Evolutionary conservation across 1,284 basidiomycete species (phyloP).

Genomic region (Ganoderma leucocontextum): DNA sequence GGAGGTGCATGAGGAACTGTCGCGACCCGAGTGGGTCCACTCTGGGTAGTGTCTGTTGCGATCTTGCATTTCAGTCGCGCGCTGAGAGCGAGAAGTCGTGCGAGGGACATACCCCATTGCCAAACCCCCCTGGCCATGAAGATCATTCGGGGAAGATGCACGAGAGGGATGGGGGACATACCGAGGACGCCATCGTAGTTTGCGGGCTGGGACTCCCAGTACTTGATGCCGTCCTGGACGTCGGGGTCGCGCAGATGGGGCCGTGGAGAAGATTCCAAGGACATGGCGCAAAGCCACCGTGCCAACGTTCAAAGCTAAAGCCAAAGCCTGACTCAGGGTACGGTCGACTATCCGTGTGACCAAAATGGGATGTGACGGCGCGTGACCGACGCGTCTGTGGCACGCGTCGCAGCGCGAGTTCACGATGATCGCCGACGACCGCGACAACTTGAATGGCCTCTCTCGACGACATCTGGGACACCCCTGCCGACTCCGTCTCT

Average conservation of each 20-base stretch:
- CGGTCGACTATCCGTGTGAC: slow-evolving; percentile 18
- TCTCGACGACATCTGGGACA: slow-evolving; percentile 55
- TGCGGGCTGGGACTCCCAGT: slow-evolving; percentile 81
- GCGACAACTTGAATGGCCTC: slow-evolving; percentile 44
- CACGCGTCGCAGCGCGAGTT: slow-evolving; percentile 17
- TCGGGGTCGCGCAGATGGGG: slow-evolving; percentile 49
- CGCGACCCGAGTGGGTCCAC: slow-evolving; percentile 90
- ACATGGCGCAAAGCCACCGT: slow-evolving; percentile 16
- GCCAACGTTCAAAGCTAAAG: slow-evolving; percentile 3
- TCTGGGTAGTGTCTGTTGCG: slow-evolving; percentile 78
- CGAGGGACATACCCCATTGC: slow-evolving; percentile 63
- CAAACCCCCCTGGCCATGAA: slow-evolving; percentile 66
- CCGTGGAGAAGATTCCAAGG: slow-evolving; percentile 2
- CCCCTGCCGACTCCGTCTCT: slow-evolving; percentile 43
- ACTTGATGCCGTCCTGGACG: slow-evolving; percentile 73
- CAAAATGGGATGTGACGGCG: slow-evolving; percentile 20
- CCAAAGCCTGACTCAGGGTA: no score
- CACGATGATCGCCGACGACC: slow-evolving; percentile 32
- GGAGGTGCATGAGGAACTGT: slow-evolving; percentile 81
- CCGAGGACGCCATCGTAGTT: slow-evolving; percentile 78
- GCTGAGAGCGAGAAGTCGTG: not conserved
- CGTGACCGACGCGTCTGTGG: slow-evolving; percentile 34
- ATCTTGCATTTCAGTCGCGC: not conserved
- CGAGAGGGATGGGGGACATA: slow-evolving; percentile 35
- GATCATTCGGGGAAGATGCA: slow-evolving; percentile 31